phyloP scores from a whole-genome alignment of 2,329 filamentous ascomycete species.

The Penicillium sp. region DNA sequence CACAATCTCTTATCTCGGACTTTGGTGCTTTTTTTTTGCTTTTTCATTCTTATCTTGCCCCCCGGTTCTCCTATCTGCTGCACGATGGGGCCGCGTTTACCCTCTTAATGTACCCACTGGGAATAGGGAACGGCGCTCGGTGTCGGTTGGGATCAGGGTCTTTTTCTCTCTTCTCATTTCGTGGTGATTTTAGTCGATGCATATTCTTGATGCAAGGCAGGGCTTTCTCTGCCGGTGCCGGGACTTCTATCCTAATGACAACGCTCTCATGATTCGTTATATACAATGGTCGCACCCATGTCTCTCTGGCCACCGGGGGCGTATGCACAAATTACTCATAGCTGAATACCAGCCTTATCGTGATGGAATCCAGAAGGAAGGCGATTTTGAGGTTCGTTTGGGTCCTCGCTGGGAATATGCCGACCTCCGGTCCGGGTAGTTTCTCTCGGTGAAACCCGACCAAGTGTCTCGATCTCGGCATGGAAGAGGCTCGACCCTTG shows the following conservation, averaged over 20 bases:
- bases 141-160: constrained; percentile 3
- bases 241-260: constrained; percentile 11
- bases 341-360: constrained; percentile 4
- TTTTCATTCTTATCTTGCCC: constrained; percentile 9
- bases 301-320: background rate
- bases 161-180: constrained; percentile 3
- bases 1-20: constrained; percentile 13
- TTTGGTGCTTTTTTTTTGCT: constrained; percentile 9
- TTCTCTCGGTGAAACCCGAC: too few relatives aligned
- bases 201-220: too few relatives aligned
- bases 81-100: constrained; percentile 1
- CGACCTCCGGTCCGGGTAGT: too few relatives aligned
- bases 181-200: constrained; percentile 1
- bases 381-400: too few relatives aligned
- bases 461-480: too few relatives aligned
- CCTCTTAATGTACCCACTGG: background rate
- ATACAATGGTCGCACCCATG: constrained; percentile 8
- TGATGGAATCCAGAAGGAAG: too few relatives aligned
- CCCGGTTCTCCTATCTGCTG: constrained; percentile 6
- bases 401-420: too few relatives aligned
- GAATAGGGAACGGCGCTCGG: constrained; percentile 13
- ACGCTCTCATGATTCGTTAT: constrained; percentile 17
- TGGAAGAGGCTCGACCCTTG: too few relatives aligned
- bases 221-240: too few relatives aligned
- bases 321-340: constrained; percentile 7